phyloP scores from a whole-genome alignment of 441 rosid species.

The Manihot esculenta region DNA sequence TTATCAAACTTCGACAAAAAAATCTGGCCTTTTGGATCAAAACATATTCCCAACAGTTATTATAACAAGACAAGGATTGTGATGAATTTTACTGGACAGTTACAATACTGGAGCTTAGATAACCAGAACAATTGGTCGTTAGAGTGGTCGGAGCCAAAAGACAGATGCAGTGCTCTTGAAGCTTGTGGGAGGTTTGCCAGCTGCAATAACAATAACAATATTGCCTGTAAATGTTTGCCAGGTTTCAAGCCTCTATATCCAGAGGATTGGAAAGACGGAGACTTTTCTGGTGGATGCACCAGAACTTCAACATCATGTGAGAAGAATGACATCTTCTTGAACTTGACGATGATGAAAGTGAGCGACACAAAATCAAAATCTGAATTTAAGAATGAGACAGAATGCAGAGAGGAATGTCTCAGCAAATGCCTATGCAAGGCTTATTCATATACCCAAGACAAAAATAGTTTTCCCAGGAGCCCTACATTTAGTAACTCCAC shows the following conservation, averaged over 20 bases:
- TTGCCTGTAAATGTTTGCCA: constrained; percentile 38
- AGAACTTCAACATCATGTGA: constrained; percentile 38
- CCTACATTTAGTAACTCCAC: background rate
- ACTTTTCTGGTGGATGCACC: constrained; percentile 51
- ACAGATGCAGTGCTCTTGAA: constrained; percentile 30
- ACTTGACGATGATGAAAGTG: constrained; percentile 46
- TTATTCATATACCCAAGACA: constrained; percentile 38
- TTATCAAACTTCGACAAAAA: constrained; percentile 22
- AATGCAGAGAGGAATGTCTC: constrained; percentile 50
- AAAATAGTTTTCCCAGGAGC: background rate
- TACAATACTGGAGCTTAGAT: constrained; percentile 20
- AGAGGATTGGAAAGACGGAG: constrained; percentile 37
- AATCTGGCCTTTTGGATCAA: no score
- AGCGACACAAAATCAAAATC: constrained; percentile 35
- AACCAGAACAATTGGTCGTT: constrained; percentile 12
- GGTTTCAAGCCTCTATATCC: constrained; percentile 28
- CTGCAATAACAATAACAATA: constrained; percentile 28
- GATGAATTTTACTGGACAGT: constrained; percentile 30
- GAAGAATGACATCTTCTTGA: constrained; percentile 35
- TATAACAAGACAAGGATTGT: constrained; percentile 29
- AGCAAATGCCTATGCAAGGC: constrained; percentile 42
- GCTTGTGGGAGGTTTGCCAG: constrained; percentile 36
- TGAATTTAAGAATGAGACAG: constrained; percentile 30
- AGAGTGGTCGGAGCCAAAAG: constrained; percentile 31
- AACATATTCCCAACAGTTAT: no score